A percentile compares a stretch with the other conserved stretches of the same genome.
phyloP scores from a whole-genome alignment of 1,139 yeast species.

The Pneumocystis oryctolagi region DNA sequence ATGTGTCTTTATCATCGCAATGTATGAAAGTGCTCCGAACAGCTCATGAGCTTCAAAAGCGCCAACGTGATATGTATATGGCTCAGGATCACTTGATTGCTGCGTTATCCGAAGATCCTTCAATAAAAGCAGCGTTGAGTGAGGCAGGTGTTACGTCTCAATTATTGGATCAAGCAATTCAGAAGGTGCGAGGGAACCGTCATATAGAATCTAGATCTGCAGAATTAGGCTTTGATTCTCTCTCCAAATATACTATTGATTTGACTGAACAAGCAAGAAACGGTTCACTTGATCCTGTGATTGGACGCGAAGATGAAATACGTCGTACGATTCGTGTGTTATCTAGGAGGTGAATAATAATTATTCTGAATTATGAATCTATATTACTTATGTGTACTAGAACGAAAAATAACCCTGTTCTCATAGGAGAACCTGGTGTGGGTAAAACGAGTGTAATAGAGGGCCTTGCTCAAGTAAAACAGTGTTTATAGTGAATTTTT shows the following conservation, averaged over 20 bases:
- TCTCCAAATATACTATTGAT: conserved; percentile 79
- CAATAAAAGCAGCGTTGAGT: conserved; percentile 59
- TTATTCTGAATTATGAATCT: not conserved
- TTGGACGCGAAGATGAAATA: conserved; percentile 97
- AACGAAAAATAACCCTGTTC: conserved; percentile 87
- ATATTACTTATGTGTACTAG: not conserved
- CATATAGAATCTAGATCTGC: conserved; percentile 89
- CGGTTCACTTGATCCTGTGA: conserved; percentile 94
- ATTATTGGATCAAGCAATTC: conserved; percentile 63
- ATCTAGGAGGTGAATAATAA: conserved; percentile 48
- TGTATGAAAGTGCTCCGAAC: conserved; percentile 54
- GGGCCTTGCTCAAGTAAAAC: conserved; percentile 67
- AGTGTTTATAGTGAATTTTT: not conserved
- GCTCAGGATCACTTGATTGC: conserved; percentile 89
- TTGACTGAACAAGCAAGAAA: conserved; percentile 84
- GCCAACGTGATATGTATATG: conserved; percentile 78
- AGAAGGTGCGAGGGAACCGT: conserved; percentile 75
- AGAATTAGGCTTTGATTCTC: conserved; percentile 70
- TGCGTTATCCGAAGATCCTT: conserved; percentile 66
- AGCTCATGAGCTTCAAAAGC: conserved; percentile 60
- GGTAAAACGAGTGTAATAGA: conserved; percentile 97
- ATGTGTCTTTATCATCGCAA: conserved; percentile 52
- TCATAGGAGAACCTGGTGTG: conserved; percentile 98
- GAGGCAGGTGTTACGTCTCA: conserved; percentile 56
- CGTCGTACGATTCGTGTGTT: conserved; percentile 85